Conservation (phyloP, 805 yeast genomes). For the Teunomyces kruisii region DNA sequence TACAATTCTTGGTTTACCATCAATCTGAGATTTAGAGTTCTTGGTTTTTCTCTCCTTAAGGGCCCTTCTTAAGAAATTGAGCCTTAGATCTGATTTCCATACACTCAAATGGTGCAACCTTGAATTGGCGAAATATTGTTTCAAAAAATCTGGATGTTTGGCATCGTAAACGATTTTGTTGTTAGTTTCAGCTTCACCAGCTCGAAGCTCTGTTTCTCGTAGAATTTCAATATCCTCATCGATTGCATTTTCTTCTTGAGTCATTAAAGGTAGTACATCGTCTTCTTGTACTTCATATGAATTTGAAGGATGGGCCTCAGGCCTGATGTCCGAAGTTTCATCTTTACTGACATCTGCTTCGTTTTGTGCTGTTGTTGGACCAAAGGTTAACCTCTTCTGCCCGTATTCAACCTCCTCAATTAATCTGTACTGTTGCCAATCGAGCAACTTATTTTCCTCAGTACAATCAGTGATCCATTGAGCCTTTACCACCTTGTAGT, state of each 20-base stretch:
- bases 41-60: slow-evolving; percentile 19
- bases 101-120: slow-evolving; percentile 84
- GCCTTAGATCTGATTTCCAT: slow-evolving; percentile 77
- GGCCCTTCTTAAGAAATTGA: slow-evolving; percentile 55
- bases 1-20: slow-evolving; percentile 31
- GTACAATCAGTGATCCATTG: slow-evolving; percentile 77
- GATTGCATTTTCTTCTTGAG: slow-evolving; percentile 12
- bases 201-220: background rate
- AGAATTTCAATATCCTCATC: slow-evolving; percentile 4
- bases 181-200: background rate
- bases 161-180: slow-evolving; percentile 48
- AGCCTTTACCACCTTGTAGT: slow-evolving; percentile 77
- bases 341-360: slow-evolving; percentile 2
- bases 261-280: slow-evolving; percentile 9
- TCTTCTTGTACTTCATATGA: background rate
- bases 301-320: background rate
- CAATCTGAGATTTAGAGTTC: background rate
- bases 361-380: slow-evolving; percentile 1
- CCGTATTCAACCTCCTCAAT: slow-evolving; percentile 54
- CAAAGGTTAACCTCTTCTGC: slow-evolving; percentile 39
- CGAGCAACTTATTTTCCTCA: slow-evolving; percentile 43
- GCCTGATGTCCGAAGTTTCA: slow-evolving; percentile 1
- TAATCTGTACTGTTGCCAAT: slow-evolving; percentile 69
- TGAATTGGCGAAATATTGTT: slow-evolving; percentile 73
- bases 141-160: slow-evolving; percentile 72